Evolutionary conservation across 176 grass and related monocot species (phyloP), one percentile per base, ranked within the genome.

Genomic region (Aegilops tauschii): DNA sequence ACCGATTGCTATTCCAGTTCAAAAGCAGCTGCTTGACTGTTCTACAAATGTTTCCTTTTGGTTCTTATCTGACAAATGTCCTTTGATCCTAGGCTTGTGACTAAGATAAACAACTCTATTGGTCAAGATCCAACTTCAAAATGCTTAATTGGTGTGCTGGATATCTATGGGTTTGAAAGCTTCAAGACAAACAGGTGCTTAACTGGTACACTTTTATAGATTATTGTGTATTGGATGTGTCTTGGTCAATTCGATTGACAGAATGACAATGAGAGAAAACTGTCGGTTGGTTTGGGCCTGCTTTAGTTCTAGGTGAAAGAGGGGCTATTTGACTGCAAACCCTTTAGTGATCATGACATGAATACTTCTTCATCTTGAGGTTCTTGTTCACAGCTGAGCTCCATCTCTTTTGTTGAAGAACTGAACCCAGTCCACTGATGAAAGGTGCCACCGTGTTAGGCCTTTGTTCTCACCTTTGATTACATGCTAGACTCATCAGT

Each of bases 121-220:
- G 97, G 97, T 45, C 97, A 99, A 96, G 97, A 99, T 91, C 94
- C 92, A 20, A 68, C 96, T 87, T 96, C 97, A 58, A 94, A 96
- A 76, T 87, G 83, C 71, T 90, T 99, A 87, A 99, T 99, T 62
- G 97, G 94, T 65, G 97, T 99, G 76, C 90, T 99, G 12, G 97
- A 99, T 92, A 99, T 99, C 82, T 99, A 99, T 12, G 97, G 97
- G 45, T 99, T 99, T 76, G 97, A 99, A 89, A 99, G 97, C 89
- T 99, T 99, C 92, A 99, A 96, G 89, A 99, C 90, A 94, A 99
- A 99, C 97, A 99, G 97, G 97, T 99, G 97, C 92, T 93, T 90
- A 79, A 86, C 80, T 77, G 93, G 92, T 90, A 91, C 3, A 52
- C 90, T 92, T 90, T 93, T 94, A 79, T 64, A 88, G 68, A 79